These are phyloP conservation scores for Acacia confusa DNA, from an alignment of 306 rosid species.

Conservation along the genomic window DNA sequence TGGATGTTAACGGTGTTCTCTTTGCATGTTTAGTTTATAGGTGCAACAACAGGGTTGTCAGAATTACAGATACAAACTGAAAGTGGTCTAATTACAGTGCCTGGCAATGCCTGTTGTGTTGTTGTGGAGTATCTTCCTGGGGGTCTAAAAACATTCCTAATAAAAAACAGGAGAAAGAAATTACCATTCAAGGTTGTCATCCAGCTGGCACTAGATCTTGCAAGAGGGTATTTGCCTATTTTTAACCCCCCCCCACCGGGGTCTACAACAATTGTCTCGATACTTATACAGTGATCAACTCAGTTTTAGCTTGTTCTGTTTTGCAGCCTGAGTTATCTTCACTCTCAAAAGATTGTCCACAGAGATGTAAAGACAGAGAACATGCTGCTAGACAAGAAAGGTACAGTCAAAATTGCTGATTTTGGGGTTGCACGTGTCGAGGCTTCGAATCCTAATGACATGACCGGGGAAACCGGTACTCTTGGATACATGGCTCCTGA, in stretches of 20 bases:
- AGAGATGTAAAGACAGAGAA: slow-evolving; percentile 91
- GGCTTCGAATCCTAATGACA: slow-evolving; percentile 90
- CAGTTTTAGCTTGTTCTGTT: slow-evolving; percentile 16
- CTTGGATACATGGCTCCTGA: slow-evolving; percentile 97
- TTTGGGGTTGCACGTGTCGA: slow-evolving; percentile 87
- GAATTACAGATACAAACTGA: slow-evolving; percentile 80
- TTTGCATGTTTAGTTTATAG: slow-evolving; percentile 60
- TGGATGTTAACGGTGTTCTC: not conserved
- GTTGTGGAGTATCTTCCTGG: slow-evolving; percentile 83
- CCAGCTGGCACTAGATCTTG: slow-evolving; percentile 86
- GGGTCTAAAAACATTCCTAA: slow-evolving; percentile 78
- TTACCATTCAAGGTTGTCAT: slow-evolving; percentile 73
- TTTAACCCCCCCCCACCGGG: not conserved
- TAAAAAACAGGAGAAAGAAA: slow-evolving; percentile 80
- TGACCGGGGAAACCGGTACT: slow-evolving; percentile 94
- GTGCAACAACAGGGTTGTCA: slow-evolving; percentile 81
- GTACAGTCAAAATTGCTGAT: slow-evolving; percentile 71
- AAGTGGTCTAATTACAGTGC: slow-evolving; percentile 73
- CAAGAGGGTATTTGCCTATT: slow-evolving; percentile 64
- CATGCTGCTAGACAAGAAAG: slow-evolving; percentile 76
- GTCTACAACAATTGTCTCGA: not conserved
- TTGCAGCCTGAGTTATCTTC: slow-evolving; percentile 80
- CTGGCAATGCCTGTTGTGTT: slow-evolving; percentile 77
- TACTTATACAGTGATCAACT: slow-evolving; percentile 21
- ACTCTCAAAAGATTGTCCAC: slow-evolving; percentile 81